These are phyloP conservation scores for Proliferodiscus dingleyae DNA, from an alignment of 2,329 filamentous ascomycete genomes.

Conservation along the genomic window DNA sequence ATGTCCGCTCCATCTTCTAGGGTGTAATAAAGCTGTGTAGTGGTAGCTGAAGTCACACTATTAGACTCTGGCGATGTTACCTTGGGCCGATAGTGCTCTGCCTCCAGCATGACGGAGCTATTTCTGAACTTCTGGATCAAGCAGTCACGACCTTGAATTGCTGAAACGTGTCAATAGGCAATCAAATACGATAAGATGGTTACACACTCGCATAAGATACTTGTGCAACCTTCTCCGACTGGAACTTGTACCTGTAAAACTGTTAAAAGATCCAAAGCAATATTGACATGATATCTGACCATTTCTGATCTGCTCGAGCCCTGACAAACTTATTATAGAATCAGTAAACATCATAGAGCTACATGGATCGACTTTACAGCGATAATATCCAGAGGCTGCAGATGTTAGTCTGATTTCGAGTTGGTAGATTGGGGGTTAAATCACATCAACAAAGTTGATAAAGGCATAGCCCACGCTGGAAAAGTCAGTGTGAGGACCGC, in stretches of 20 bases:
- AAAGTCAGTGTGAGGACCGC: constrained; percentile 32
- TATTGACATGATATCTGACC: constrained; percentile 49
- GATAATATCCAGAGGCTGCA: constrained; percentile 66
- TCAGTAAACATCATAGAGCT: constrained; percentile 20
- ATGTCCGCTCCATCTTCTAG: constrained; percentile 50
- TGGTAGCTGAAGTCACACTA: constrained; percentile 34
- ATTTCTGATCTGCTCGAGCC: constrained; percentile 64
- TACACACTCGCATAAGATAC: constrained; percentile 89
- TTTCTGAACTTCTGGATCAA: constrained; percentile 95
- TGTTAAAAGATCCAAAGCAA: too few species aligned
- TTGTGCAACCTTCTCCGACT: constrained; percentile 79
- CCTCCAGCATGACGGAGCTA: constrained; percentile 90
- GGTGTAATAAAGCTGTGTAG: constrained; percentile 51
- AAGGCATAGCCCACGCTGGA: constrained; percentile 91
- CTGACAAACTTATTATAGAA: constrained; percentile 58
- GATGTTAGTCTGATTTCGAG: constrained; percentile 34
- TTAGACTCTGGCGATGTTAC: constrained; percentile 43
- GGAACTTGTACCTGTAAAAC: constrained; percentile 67
- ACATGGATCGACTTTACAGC: constrained; percentile 41
- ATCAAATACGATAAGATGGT: neutral
- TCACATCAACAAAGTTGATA: constrained; percentile 84
- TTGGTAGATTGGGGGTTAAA: constrained; percentile 25
- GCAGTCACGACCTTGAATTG: constrained; percentile 88
- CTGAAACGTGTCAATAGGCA: constrained; percentile 40
- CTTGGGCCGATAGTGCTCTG: constrained; percentile 77